Base-by-base conservation (phyloP, 441 rosid species). In the Pelargonium myrrhifolium region DNA sequence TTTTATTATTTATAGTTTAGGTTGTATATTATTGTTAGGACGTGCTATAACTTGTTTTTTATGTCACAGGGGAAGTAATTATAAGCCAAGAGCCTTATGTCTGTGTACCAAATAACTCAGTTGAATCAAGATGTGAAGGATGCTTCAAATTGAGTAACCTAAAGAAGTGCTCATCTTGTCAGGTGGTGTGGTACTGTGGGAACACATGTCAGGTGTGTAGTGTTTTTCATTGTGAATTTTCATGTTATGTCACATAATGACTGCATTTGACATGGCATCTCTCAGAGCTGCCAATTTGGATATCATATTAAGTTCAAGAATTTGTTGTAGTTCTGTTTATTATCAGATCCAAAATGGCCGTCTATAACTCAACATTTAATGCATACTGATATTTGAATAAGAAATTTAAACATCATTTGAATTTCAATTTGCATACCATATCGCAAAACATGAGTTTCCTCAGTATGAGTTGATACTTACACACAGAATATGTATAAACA, bases 131-230 rank as follows among this genome's bases (percentile, higher is more conserved):
- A 26, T 94, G 99, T 62, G 89, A 87, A 31, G 85, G 82, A 65
- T 86, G 98, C 76, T 92, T 92, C 78, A 31, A 73, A 21, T 77
- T 80, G 3, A 60, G 65, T 47, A 80, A 76, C 65, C 85, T 89
- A 7, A 92, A 89, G 82, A 88, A 79, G 67, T 94, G 99, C 71
- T 87, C 90, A 4, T 87, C 65, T 74, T 92, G 97, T 77, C 87
- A 83, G 71, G 89, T 77, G 9, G 97, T 74, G 43, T 88, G 88
- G 88, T 94, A 86, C 78, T 89, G 99, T 68, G 86, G 96, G 40
- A 80, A 85, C 80, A 64, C 79, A 2, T 94, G 99, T 73, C 99
- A 94, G 96, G 99, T 89, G 12, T 65, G 64, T 17, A 0, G 39
- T 21, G 64, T 17, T 56, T 21, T 22, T 26, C 62, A 56, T 20